These are phyloP conservation scores for Corylus americana DNA, from an alignment of 306 rosid genomes.

Conservation along the genomic window DNA sequence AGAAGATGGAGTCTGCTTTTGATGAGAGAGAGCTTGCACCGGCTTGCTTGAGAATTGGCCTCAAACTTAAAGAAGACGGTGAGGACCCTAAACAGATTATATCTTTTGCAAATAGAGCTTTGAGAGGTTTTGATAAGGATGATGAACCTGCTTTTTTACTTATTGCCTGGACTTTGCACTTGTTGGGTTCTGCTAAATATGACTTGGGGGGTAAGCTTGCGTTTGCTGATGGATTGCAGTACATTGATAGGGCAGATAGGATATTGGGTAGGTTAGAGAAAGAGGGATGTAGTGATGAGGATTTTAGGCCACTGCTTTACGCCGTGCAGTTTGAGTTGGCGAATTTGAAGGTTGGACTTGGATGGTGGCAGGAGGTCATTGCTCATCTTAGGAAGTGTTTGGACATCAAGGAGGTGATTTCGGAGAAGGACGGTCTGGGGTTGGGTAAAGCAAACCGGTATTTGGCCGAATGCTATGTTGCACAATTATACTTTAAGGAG, in stretches of 20 bases:
- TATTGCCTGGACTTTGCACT: constrained; percentile 77
- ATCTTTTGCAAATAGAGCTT: constrained; percentile 65
- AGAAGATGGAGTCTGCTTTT: constrained; percentile 61
- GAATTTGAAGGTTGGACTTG: constrained; percentile 79
- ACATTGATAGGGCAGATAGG: constrained; percentile 73
- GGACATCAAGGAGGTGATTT: constrained; percentile 74
- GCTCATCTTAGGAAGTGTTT: constrained; percentile 73
- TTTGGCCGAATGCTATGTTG: constrained; percentile 75
- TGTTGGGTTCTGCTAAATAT: constrained; percentile 71
- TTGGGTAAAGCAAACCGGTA: constrained; percentile 70
- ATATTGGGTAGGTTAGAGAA: constrained; percentile 58
- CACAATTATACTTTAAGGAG: constrained; percentile 72
- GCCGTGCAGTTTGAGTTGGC: constrained; percentile 83
- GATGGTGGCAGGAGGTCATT: constrained; percentile 90
- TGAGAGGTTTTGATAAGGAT: constrained; percentile 62
- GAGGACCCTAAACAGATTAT: constrained; percentile 75
- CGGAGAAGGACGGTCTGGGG: constrained; percentile 67
- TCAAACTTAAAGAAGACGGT: constrained; percentile 80
- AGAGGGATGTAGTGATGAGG: constrained; percentile 51
- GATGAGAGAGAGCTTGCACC: constrained; percentile 68
- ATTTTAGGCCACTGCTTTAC: constrained; percentile 72
- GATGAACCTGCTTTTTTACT: constrained; percentile 51
- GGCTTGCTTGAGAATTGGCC: constrained; percentile 79
- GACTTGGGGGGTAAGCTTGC: constrained; percentile 51
- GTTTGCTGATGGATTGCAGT: constrained; percentile 80